Percentiles rank a stretch among this genome's conserved stretches.
Evolutionary conservation across 1,284 basidiomycete species (phyloP).

Genomic region (Earliella scabrosa): DNA sequence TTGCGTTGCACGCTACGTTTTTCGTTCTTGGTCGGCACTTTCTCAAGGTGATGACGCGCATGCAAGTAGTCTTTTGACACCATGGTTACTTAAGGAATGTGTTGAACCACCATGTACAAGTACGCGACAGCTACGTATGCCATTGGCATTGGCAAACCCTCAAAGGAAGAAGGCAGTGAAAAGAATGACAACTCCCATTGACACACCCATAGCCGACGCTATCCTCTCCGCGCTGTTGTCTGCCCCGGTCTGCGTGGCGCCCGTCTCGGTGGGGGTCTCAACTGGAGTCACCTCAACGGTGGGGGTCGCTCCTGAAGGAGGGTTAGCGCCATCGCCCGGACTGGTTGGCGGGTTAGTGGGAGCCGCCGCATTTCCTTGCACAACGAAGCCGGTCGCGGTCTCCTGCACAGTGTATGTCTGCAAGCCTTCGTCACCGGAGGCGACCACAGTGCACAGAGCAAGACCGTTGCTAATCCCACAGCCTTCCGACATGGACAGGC

Average conservation of each 20-base stretch:
- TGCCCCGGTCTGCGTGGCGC: neutral
- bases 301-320: slow-evolving; percentile 11
- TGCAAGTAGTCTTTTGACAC: no score
- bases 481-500: slow-evolving; percentile 25
- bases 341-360: neutral
- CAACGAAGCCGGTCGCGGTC: slow-evolving; percentile 26
- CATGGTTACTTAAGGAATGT: no score
- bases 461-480: slow-evolving; percentile 29
- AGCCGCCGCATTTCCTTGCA: slow-evolving; percentile 26
- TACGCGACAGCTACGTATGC: neutral
- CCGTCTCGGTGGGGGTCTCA: slow-evolving; percentile 1
- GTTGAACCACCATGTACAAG: neutral
- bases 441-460: slow-evolving; percentile 32
- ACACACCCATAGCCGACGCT: slow-evolving; percentile 4
- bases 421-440: slow-evolving; percentile 5
- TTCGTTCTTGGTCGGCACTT: no score
- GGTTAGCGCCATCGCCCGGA: neutral
- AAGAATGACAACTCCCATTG: slow-evolving; percentile 16
- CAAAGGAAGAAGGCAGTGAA: slow-evolving; percentile 18
- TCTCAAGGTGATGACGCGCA: no score
- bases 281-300: neutral
- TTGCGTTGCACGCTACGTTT: neutral
- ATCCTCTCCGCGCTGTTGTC: slow-evolving; percentile 13
- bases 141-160: neutral
- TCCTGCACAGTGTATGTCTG: slow-evolving; percentile 19